Percentiles rank a stretch among this genome's conserved stretches.
Conservation (phyloP, 2,329 filamentous ascomycete species). For the Ceratocystis variospora region DNA sequence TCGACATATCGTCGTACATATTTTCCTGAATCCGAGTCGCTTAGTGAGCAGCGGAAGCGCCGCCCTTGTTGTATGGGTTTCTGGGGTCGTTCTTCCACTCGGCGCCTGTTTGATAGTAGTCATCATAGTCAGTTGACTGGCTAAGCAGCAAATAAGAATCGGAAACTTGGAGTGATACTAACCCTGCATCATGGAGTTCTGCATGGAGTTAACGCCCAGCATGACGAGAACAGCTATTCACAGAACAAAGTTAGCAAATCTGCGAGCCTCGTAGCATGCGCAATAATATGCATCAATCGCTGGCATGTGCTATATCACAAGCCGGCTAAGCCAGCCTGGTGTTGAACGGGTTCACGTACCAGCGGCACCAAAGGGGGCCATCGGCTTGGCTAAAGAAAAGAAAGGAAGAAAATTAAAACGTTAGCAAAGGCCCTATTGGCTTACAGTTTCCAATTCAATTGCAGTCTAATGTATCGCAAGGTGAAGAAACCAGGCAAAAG, state of each 20-base stretch:
- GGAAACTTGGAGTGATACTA: slow-evolving; percentile 24
- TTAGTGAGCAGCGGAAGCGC: slow-evolving; percentile 32
- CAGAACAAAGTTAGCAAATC: slow-evolving; percentile 12
- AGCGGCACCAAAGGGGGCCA: slow-evolving; percentile 87
- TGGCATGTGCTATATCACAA: too few species aligned
- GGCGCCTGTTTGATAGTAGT: slow-evolving; percentile 47
- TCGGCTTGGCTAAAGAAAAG: slow-evolving; percentile 57
- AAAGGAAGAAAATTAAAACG: slow-evolving; percentile 19
- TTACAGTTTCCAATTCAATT: slow-evolving; percentile 19
- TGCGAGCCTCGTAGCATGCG: slow-evolving; percentile 6
- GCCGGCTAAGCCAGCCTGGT: too few species aligned
- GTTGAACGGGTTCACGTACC: slow-evolving; percentile 42
- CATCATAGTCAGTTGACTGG: neutral
- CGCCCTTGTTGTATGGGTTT: slow-evolving; percentile 51
- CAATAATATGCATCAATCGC: neutral
- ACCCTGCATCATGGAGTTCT: slow-evolving; percentile 67
- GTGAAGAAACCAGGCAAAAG: neutral
- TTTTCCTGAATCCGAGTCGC: neutral
- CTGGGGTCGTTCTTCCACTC: slow-evolving; percentile 96
- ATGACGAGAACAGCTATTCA: slow-evolving; percentile 62
- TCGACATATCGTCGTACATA: slow-evolving; percentile 4
- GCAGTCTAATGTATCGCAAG: neutral
- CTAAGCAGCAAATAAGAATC: neutral
- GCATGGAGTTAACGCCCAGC: slow-evolving; percentile 80
- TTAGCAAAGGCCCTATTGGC: slow-evolving; percentile 22